Evolutionary conservation across 2,329 filamentous ascomycete genomes (phyloP).

Genomic region (Fusarium newnesense): DNA sequence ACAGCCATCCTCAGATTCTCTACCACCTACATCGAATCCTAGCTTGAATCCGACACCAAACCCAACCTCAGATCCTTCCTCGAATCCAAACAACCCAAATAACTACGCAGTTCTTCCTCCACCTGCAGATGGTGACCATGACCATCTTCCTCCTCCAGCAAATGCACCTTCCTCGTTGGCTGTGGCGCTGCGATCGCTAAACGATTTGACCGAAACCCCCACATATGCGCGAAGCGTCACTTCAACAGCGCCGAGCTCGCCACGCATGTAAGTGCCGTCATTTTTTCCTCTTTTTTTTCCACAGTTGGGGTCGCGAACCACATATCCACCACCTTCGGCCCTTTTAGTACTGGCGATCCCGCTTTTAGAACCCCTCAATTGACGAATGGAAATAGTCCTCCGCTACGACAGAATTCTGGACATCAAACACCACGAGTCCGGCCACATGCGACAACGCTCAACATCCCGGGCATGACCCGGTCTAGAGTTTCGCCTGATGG

Average conservation of each 20-base stretch:
- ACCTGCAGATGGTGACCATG: constrained; percentile 48
- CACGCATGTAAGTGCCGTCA: constrained; percentile 62
- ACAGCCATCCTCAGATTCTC: constrained; percentile 40
- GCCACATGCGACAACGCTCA: constrained; percentile 90
- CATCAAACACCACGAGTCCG: constrained; percentile 80
- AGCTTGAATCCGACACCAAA: constrained; percentile 42
- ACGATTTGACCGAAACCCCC: constrained; percentile 62
- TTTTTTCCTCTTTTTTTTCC: constrained; percentile 14
- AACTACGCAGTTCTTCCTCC: constrained; percentile 50
- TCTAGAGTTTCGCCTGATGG: constrained; percentile 96
- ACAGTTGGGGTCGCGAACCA: constrained; percentile 32
- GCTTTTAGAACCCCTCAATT: constrained; percentile 27
- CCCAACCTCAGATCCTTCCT: constrained; percentile 29
- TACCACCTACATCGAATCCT: constrained; percentile 31
- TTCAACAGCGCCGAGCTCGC: constrained; percentile 68
- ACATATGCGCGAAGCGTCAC: constrained; percentile 66
- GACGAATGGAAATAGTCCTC: constrained; percentile 61
- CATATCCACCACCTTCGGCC: constrained; percentile 36
- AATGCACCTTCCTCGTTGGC: constrained; percentile 50
- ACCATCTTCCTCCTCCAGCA: constrained; percentile 43
- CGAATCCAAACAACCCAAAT: constrained; percentile 43
- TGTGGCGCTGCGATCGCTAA: constrained; percentile 55
- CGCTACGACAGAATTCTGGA: constrained; percentile 78
- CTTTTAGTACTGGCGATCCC: constrained; percentile 35
- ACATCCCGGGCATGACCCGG: constrained; percentile 95